Evolutionary conservation across 2,329 filamentous ascomycete genomes (phyloP), one percentile per base, ranked within the genome.

Genomic region (Fusarium graminum): DNA sequence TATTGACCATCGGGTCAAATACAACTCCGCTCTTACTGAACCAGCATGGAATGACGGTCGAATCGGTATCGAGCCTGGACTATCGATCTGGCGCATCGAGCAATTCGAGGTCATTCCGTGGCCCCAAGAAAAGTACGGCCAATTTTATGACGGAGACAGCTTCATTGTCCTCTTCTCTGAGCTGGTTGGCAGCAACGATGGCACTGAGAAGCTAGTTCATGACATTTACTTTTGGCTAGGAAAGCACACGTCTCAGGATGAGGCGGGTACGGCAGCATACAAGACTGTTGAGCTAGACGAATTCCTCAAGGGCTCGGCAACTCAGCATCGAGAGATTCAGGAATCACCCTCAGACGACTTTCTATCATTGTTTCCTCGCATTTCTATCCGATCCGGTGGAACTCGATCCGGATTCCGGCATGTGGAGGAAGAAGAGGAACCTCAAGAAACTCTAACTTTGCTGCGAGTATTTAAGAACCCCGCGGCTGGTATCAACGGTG

Each of bases 171-270:
- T 91, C 44, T 80, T 87, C 73, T 87, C 88, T 6, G 85, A 85
- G 75, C 83, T 84, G 68, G 72, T 86, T 30, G 82, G 82, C 40
- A 77, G 79, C 40, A 77, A 79, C 34, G 75, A 79, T n/a, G 77
- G 75, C 6, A 62, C 69, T 30, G 74, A 83, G 59, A 82, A 80
- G 68, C 78, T 90, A 6, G 79, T 78, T 40, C 88, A 91, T 69
- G 88, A 90, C 47, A 84, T 91, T 71, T 91, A 88, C 80, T 91
- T 91, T 79, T 91, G 88, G 88, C 82, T 91, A 1, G 89, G 89
- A 6, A 80, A 76, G 50, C 85, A 89, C 71, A 91, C 88, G 1
- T 84, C 86, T 4, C 87, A 90, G 77, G 89, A 91, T 65, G 89
- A 91, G 77, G 88, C 88, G 3, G 89, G 88, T 16, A 87, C 85